phyloP scores from a whole-genome alignment of 2,329 filamentous ascomycete genomes.

The Drechmeria coniospora region DNA sequence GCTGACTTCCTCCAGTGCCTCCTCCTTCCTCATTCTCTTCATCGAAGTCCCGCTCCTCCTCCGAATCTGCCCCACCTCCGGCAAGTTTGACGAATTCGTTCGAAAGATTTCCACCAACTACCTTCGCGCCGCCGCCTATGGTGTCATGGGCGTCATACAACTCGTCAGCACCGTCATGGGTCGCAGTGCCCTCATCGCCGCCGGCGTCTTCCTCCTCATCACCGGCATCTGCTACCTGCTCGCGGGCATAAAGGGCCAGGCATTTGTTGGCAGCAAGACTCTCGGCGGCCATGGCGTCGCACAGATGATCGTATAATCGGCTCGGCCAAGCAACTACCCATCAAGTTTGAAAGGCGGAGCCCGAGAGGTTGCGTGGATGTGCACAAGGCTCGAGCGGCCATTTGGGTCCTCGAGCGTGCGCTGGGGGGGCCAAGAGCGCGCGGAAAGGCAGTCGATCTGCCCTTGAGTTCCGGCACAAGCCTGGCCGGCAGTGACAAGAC shows the following conservation, averaged over 20 bases:
- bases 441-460: background rate
- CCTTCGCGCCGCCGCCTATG: slow-evolving; percentile 83
- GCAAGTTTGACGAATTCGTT: slow-evolving; percentile 76
- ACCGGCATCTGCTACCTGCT: slow-evolving; percentile 68
- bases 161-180: slow-evolving; percentile 60
- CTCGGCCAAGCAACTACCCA: too few relatives aligned
- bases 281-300: slow-evolving; percentile 85
- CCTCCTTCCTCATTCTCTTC: slow-evolving; percentile 62
- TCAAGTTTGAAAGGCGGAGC: background rate
- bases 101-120: slow-evolving; percentile 91
- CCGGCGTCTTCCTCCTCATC: slow-evolving; percentile 64
- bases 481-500: background rate
- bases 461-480: slow-evolving; percentile 8
- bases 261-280: slow-evolving; percentile 87
- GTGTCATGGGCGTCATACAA: slow-evolving; percentile 64
- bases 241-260: slow-evolving; percentile 68
- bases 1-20: slow-evolving; percentile 34
- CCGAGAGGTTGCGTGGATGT: background rate
- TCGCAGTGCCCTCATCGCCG: slow-evolving; percentile 65
- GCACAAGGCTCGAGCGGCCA: too few relatives aligned
- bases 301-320: slow-evolving; percentile 81
- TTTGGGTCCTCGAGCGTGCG: too few relatives aligned
- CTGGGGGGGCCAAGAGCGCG: background rate
- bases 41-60: slow-evolving; percentile 87
- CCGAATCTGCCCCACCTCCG: slow-evolving; percentile 90